phyloP scores from a whole-genome alignment of 2,329 filamentous ascomycete species.

The Dendryphion nanum region DNA sequence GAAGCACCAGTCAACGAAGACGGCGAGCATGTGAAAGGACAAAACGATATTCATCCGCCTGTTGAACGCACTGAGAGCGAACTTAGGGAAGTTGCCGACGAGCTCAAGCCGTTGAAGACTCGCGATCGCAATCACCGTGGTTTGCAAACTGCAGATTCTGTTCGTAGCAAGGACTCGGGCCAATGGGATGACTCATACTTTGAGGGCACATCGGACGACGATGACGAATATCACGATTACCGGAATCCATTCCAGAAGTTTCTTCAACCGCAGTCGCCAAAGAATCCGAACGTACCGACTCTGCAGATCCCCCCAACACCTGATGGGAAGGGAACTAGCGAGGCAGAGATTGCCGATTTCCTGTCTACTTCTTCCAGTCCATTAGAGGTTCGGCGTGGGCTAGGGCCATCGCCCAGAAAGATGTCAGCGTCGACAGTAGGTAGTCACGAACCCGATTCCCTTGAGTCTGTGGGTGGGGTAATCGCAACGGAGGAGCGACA shows the following conservation, averaged over 20 bases:
- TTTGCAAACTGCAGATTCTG: constrained; percentile 25
- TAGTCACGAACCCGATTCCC: constrained; percentile 27
- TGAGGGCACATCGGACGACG: constrained; percentile 48
- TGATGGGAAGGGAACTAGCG: constrained; percentile 31
- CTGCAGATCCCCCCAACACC: too few relatives aligned
- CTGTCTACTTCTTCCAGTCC: constrained; percentile 22
- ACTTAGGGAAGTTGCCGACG: constrained; percentile 46
- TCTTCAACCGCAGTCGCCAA: constrained; percentile 27
- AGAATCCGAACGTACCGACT: constrained; percentile 4
- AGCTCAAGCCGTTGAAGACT: constrained; percentile 33
- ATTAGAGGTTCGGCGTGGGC: constrained; percentile 40
- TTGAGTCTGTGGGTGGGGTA: constrained; percentile 22
- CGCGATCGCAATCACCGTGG: constrained; percentile 17
- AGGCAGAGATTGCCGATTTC: constrained; percentile 42
- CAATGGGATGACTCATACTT: constrained; percentile 52
- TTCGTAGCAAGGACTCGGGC: constrained; percentile 40
- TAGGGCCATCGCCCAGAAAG: constrained; percentile 25
- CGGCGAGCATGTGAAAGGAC: constrained; percentile 63
- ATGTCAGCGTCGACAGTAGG: constrained; percentile 3
- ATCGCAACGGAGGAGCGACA: constrained; percentile 15
- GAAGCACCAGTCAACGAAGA: constrained; percentile 57
- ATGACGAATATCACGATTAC: constrained; percentile 43
- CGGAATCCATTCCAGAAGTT: constrained; percentile 37
- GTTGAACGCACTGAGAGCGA: constrained; percentile 48
- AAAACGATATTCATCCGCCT: constrained; percentile 38